phyloP scores from a whole-genome alignment of 306 rosid species.

The Aeschynomene evenia region DNA sequence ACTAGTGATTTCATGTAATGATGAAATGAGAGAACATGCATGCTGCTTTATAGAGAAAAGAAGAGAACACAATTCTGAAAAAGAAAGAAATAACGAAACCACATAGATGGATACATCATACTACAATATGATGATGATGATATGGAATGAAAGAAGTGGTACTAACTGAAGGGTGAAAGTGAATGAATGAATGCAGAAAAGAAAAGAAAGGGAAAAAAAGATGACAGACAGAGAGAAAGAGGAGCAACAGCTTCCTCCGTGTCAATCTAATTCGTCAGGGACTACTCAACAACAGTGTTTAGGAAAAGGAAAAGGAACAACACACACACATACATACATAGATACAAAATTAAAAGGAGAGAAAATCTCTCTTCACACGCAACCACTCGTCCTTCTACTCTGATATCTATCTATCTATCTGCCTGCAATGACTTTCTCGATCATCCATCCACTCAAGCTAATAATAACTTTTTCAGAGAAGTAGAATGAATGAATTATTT shows the following conservation, averaged over 20 bases:
- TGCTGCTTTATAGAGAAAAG: neutral
- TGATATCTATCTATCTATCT: too few relatives aligned
- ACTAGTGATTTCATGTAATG: neutral
- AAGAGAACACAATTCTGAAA: too few relatives aligned
- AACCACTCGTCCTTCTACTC: too few relatives aligned
- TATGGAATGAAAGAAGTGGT: neutral
- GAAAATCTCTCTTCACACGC: constrained; percentile 51
- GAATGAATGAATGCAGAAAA: too few relatives aligned
- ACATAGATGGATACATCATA: neutral
- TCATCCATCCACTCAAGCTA: too few relatives aligned
- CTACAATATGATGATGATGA: neutral
- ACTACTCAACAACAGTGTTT: constrained; percentile 53
- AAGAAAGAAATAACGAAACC: neutral
- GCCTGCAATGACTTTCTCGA: neutral
- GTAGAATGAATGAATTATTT: neutral
- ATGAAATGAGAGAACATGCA: neutral
- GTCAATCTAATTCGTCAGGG: constrained; percentile 53
- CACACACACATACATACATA: too few relatives aligned
- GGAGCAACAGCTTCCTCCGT: constrained; percentile 38
- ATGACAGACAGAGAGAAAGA: constrained; percentile 28
- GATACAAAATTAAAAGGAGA: neutral
- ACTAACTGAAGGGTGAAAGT: too few relatives aligned
- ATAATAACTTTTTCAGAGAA: neutral
- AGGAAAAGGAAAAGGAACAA: constrained; percentile 36
- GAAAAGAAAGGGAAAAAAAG: neutral